A percentile compares a stretch with the other conserved stretches of the same genome.
These are phyloP conservation scores for Zalaria obscura DNA, from an alignment of 2,329 filamentous ascomycete species.

Conservation along the genomic window DNA sequence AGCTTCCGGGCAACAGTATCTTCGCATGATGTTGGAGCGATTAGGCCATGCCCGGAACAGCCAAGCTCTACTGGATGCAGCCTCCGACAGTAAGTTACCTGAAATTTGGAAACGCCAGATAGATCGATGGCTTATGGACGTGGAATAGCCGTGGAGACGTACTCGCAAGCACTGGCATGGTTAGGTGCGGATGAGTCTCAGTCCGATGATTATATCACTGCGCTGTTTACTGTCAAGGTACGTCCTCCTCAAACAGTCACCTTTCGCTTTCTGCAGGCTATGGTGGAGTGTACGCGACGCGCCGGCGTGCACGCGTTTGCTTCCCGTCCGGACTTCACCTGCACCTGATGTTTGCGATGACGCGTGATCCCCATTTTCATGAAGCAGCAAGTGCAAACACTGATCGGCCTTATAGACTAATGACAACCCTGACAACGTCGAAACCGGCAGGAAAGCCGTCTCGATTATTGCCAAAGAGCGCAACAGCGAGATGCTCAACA, in stretches of 20 bases:
- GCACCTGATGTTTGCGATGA: too few relatives aligned
- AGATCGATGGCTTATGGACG: not conserved
- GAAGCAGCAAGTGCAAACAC: too few relatives aligned
- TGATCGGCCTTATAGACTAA: conserved; percentile 22
- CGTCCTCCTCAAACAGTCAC: conserved; percentile 4
- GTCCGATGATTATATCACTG: conserved; percentile 42
- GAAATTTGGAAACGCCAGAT: not conserved
- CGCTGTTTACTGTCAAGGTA: conserved; percentile 44
- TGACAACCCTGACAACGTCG: conserved; percentile 35
- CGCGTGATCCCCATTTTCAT: too few relatives aligned
- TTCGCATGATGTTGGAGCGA: conserved; percentile 40
- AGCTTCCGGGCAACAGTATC: conserved; percentile 28
- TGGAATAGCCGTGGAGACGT: conserved; percentile 38
- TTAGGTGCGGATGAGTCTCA: conserved; percentile 35
- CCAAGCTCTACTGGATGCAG: conserved; percentile 41
- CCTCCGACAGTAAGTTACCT: conserved; percentile 34
- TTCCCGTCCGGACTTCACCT: too few relatives aligned
- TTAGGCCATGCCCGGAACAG: conserved; percentile 47
- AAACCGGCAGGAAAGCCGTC: conserved; percentile 40
- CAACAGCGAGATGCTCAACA: conserved; percentile 38
- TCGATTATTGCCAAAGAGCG: conserved; percentile 44
- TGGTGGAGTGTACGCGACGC: too few relatives aligned
- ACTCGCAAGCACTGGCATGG: conserved; percentile 49
- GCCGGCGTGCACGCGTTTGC: too few relatives aligned
- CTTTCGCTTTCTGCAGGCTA: too few relatives aligned